Conservation (phyloP, 2,329 filamentous ascomycete species). For the Phyllosticta ampelicida region DNA sequence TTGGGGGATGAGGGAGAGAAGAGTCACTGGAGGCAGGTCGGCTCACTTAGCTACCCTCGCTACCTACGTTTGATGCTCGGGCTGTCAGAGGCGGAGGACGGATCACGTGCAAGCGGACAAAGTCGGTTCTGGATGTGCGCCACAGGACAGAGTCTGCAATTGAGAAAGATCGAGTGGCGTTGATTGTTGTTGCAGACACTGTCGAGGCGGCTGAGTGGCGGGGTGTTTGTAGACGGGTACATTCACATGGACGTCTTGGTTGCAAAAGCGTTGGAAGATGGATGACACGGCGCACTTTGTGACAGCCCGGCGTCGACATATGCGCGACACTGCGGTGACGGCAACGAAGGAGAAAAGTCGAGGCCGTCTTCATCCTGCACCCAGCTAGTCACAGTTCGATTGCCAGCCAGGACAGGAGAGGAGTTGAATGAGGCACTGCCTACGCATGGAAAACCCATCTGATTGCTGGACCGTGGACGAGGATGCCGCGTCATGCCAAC, state of each 20-base stretch:
- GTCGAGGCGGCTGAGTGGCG: background rate
- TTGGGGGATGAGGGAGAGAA: background rate
- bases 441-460: no score
- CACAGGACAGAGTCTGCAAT: background rate
- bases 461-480: no score
- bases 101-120: background rate
- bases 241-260: background rate
- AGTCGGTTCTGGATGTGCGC: background rate
- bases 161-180: background rate
- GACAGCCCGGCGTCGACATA: background rate
- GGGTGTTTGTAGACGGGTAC: background rate
- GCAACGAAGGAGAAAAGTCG: background rate
- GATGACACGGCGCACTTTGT: background rate
- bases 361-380: background rate
- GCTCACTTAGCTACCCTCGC: no score
- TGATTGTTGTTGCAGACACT: background rate
- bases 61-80: background rate
- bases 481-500: no score
- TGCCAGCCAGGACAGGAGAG: background rate
- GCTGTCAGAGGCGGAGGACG: background rate
- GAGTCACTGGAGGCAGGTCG: conserved; percentile 5
- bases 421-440: background rate
- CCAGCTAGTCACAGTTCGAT: background rate
- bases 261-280: background rate
- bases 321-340: background rate